Evolutionary conservation across 2,329 filamentous ascomycete species (phyloP), one percentile per base, ranked within the genome.

Genomic region (Cladosporium sp.): DNA sequence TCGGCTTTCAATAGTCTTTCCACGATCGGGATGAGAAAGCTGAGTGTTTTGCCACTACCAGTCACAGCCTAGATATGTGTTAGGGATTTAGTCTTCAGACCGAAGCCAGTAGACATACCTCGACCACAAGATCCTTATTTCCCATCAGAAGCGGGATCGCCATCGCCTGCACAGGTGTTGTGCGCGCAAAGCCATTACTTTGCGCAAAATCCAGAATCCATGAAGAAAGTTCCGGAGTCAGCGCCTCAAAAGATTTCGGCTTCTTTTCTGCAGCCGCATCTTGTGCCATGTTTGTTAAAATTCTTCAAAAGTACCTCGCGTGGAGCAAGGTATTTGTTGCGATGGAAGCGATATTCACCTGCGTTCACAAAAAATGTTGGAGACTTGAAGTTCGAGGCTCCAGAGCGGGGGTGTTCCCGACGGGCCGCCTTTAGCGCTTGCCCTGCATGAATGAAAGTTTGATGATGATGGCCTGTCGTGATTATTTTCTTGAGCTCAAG

Each of bases 161-260:
- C 52, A 89, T 92, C 38, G 91, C 88, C 71, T 97, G 92, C n/a
- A 96, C 91, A 1, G 92, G 92, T 3, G 91, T 96, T 78, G 93
- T 91, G 66, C 86, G 84, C 55, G 78, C 74, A 69, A 95, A 95
- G 53, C 89, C 88, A 84, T 93, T 92, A 56, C 84, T 82, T 43
- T 83, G 77, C 42, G 94, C 83, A 52, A 89, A 90, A 57, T 94
- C 88, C 48, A 93, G 74, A 50, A 93, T 82, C 89, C 91, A 97
- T 80, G 85, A 78, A 53, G 85, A 86, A 27, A 90, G 72, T 5
- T 84, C 72, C 13, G 86, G 85, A 1, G 79, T 85, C 48, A 90
- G 73, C 12, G 79, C 80, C 60, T 85, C 80, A 82, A 86, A 92
- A 22, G 79, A 73, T 57, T 81, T 72, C 36, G 76, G 71, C 29